Evolutionary conservation across 768 basidiomycete genomes (phyloP).

Genomic region (Lactarius pseudohatsudake): DNA sequence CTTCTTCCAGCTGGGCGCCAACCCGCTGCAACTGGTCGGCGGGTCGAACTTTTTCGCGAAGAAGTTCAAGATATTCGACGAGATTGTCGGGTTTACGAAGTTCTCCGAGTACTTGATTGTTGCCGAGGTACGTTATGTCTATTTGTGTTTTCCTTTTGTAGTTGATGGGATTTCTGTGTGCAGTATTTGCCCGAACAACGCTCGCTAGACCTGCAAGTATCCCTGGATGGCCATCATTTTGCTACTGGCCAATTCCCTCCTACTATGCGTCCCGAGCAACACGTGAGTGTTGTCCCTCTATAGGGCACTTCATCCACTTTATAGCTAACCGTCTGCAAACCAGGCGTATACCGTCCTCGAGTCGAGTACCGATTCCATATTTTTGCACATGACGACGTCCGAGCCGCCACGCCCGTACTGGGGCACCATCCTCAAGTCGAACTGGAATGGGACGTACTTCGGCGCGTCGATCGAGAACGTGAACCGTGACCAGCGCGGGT

Average conservation of each 20-base stretch:
- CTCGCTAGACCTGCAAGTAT: slow-evolving; percentile 84
- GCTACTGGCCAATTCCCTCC: slow-evolving; percentile 89
- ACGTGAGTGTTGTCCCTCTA: slow-evolving; percentile 50
- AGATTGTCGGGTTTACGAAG: slow-evolving; percentile 93
- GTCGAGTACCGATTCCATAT: slow-evolving; percentile 89
- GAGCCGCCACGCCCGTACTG: slow-evolving; percentile 70
- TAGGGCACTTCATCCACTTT: not conserved
- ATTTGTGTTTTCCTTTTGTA: not conserved
- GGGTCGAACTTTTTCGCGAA: slow-evolving; percentile 71
- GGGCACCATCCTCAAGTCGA: slow-evolving; percentile 93
- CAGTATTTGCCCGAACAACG: slow-evolving; percentile 54
- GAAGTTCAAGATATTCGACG: slow-evolving; percentile 77
- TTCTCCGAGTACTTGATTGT: slow-evolving; percentile 97
- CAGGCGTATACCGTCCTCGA: slow-evolving; percentile 94
- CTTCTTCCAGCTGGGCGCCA: slow-evolving; percentile 47
- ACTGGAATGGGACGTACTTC: slow-evolving; percentile 98
- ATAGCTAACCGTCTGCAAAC: not conserved
- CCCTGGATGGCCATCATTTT: slow-evolving; percentile 85
- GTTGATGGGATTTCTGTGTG: not conserved
- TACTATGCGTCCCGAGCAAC: slow-evolving; percentile 83
- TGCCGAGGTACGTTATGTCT: slow-evolving; percentile 64
- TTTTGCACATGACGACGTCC: slow-evolving; percentile 95
- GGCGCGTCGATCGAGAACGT: slow-evolving; percentile 82
- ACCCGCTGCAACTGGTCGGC: slow-evolving; percentile 75
- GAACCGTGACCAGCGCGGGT: slow-evolving; percentile 86